Evolutionary conservation across 345 rosid species (phyloP), one percentile per base, ranked within the genome.

Genomic region (Arabidopsis suecica): DNA sequence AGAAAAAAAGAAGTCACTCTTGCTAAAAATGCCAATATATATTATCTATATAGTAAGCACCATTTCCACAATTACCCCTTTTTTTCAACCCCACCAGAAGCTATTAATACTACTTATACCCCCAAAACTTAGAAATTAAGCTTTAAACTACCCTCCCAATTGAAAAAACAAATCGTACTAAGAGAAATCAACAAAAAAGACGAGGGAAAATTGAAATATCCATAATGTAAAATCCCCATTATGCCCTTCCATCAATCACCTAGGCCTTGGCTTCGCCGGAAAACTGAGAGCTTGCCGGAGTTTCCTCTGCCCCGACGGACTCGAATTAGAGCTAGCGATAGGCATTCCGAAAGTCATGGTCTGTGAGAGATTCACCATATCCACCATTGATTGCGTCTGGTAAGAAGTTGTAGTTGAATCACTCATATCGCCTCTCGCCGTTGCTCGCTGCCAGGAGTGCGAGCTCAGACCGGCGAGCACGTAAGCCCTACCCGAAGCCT

Each of bases 401-500:
- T 96, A 96, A 12, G 89, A 84, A 58, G 85, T 85, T 28, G 94
- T 95, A 6, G 96, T 82, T 18, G 86, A 79, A 47, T 83, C 86
- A 0, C 85, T 90, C 69, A 96, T 88, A 75, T 93, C 97, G 5
- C 99, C 99, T 69, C 99, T 83, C 0, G 97, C 88, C 0, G 98
- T 95, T 13, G 99, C 98, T 74, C 98, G 87, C 86, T 95, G 99
- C 98, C 99, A 93, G 8, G 96, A 90, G 50, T 95, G 99, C 14
- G 99, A 95, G 84, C 99, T 93, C 71, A 95, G 81, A 44, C 99
- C 98, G 0, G 98, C 91, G 4, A 95, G 88, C 38, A 95, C 88
- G 28, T 95, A 95, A 37, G 98, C 98, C 72, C 99, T 86, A 28
- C 99, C 99, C 0, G 97, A 87, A 59, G 87, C 68, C 82, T 93